Evolutionary conservation across 2,329 filamentous ascomycete species (phyloP), one percentile per base, ranked within the genome.

Genomic region (Sporothrix pseudoabietina): DNA sequence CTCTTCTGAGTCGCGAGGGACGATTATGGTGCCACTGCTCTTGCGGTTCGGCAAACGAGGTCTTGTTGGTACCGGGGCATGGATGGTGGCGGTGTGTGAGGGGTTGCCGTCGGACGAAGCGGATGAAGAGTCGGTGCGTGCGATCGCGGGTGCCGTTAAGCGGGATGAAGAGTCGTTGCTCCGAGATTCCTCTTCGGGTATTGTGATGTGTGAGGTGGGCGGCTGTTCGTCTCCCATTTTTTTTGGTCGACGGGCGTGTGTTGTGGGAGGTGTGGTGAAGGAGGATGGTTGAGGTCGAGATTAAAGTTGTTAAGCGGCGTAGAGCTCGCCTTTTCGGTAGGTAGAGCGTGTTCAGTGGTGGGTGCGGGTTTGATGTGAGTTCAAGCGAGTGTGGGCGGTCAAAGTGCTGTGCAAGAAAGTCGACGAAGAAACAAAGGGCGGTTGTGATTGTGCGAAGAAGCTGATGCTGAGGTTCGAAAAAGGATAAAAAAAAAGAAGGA

Each of bases 21-120:
- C 91, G 76, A 94, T 92, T 76, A 96, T 91, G 66, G 93, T 94
- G 73, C 92, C 92, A 80, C 92, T 95, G 77, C 91, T 92, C 82
- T 94, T 93, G 68, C 92, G 88, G 77, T 88, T 92, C 22, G 89
- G 89, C 74, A 95, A 84, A 72, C 88, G 87, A 39, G 93, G 93
- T 49, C 93, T 88, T 19, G 82, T 82, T 1, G 87, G 86, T 9
- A 86, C 80, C 41, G 87, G 87, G 32, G 85, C 83, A 74, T 87
- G 84, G 39, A 88, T 85, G n/a, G 75, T 39, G 73, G 39, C 78
- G 77, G 71, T 79, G 78, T 74, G 78, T 71, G 8, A 78, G 79
- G 72, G 22, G n/a, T 55, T 54, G 65, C 57, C 71, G 47, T 71
- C 71, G 32, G 69, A 69, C 1, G 80, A 79, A 61, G 79, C 79